These are phyloP conservation scores for Nicotiana tomentosiformis DNA, from an alignment of 257 asterid species.

Conservation along the genomic window DNA sequence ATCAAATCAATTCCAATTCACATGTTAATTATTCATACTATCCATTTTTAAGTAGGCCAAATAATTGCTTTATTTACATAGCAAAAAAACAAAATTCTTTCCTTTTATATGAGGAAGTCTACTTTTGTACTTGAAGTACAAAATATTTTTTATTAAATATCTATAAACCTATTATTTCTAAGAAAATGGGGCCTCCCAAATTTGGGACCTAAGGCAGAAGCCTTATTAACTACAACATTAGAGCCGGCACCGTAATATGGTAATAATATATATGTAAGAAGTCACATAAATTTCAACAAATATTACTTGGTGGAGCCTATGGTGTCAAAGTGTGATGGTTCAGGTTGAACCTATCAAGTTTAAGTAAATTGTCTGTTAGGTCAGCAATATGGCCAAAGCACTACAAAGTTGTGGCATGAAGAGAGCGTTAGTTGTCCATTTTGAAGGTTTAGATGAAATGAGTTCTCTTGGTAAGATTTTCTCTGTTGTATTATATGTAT, in stretches of 20 bases:
- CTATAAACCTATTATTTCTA: too few species aligned
- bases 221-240: too few species aligned
- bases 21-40: too few species aligned
- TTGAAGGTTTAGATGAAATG: slow-evolving; percentile 73
- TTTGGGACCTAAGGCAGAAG: too few species aligned
- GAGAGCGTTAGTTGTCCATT: slow-evolving; percentile 69
- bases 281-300: neutral
- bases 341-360: neutral
- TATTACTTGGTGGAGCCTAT: neutral
- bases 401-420: slow-evolving; percentile 67
- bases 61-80: too few species aligned
- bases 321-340: neutral
- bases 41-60: too few species aligned
- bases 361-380: slow-evolving; percentile 23
- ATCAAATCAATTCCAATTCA: too few species aligned
- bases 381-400: slow-evolving; percentile 59
- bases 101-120: too few species aligned
- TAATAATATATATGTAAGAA: neutral
- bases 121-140: too few species aligned
- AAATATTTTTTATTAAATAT: too few species aligned
- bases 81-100: too few species aligned
- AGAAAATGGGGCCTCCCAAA: too few species aligned
- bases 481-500: neutral
- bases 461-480: slow-evolving; percentile 65
- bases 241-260: neutral